phyloP scores from a whole-genome alignment of 306 rosid species.

The Acmispon strigosus region DNA sequence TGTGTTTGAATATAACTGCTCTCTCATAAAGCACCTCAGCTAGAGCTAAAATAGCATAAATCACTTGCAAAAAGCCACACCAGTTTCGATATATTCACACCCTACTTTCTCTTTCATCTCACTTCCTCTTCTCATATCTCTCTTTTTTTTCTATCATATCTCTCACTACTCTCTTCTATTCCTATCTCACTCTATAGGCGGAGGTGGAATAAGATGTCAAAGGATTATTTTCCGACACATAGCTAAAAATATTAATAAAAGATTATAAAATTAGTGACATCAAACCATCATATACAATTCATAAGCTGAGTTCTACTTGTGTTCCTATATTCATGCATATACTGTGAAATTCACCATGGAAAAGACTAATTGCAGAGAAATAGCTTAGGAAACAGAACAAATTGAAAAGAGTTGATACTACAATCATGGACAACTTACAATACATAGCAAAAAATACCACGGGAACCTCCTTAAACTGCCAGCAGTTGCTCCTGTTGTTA shows the following conservation, averaged over 20 bases:
- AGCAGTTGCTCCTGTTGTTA: not conserved
- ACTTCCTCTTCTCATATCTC: too few relatives aligned
- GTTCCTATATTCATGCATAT: not conserved
- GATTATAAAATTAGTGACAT: not conserved
- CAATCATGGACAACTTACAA: not conserved
- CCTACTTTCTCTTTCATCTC: too few relatives aligned
- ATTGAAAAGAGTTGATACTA: not conserved
- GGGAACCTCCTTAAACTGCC: not conserved
- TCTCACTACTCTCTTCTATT: too few relatives aligned
- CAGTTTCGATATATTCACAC: too few relatives aligned
- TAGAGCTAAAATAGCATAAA: not conserved
- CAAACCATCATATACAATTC: constrained; percentile 7
- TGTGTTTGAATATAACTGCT: too few relatives aligned
- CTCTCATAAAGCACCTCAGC: not conserved
- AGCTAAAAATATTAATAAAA: not conserved
- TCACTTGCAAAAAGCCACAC: not conserved
- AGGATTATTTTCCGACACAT: too few relatives aligned
- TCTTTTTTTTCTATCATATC: too few relatives aligned
- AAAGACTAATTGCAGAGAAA: not conserved
- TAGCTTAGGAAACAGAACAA: not conserved
- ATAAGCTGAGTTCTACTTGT: not conserved
- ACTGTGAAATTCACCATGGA: not conserved
- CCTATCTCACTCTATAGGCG: too few relatives aligned
- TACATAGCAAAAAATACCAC: not conserved
- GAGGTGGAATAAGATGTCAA: too few relatives aligned